phyloP scores from a whole-genome alignment of 1,284 basidiomycete genomes.

The Stygiomarasmius scandens region DNA sequence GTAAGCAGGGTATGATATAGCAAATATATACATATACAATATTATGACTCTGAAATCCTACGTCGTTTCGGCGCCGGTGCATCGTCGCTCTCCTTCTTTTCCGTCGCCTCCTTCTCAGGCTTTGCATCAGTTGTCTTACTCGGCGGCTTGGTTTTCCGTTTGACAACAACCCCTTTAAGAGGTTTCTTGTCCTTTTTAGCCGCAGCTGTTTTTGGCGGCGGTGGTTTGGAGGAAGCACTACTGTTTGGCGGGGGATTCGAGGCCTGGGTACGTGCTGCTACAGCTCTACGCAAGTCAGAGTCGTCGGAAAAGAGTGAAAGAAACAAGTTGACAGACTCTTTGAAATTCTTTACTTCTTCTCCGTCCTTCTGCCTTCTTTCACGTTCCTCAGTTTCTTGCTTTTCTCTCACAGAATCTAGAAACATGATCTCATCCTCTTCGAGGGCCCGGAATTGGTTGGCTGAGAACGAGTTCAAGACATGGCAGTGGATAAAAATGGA shows the following conservation, averaged over 20 bases:
- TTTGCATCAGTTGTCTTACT: background rate
- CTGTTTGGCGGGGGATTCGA: slow-evolving; percentile 46
- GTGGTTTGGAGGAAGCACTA: slow-evolving; percentile 29
- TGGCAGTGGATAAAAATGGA: slow-evolving; percentile 1
- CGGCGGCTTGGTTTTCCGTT: slow-evolving; percentile 52
- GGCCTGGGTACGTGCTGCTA: slow-evolving; percentile 67
- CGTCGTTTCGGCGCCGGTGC: slow-evolving; percentile 54
- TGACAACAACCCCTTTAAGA: slow-evolving; percentile 78
- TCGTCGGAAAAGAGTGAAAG: background rate
- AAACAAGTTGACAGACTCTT: slow-evolving; percentile 55
- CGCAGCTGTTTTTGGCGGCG: slow-evolving; percentile 22
- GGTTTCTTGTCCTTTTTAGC: slow-evolving; percentile 63
- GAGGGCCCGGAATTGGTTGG: slow-evolving; percentile 89
- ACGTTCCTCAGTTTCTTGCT: slow-evolving; percentile 75
- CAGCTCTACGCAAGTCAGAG: slow-evolving; percentile 53
- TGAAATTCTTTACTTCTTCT: slow-evolving; percentile 80
- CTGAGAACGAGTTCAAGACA: slow-evolving; percentile 37
- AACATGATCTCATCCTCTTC: slow-evolving; percentile 92
- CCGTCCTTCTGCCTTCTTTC: slow-evolving; percentile 75
- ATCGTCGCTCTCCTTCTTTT: slow-evolving; percentile 27
- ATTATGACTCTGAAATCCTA: slow-evolving; percentile 45
- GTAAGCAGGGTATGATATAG: slow-evolving; percentile 4
- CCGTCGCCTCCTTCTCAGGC: background rate
- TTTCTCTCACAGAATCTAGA: slow-evolving; percentile 79
- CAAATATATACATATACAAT: slow-evolving; percentile 1